Conservation (phyloP, 1,284 basidiomycete species). For the Coniophora puteana region DNA sequence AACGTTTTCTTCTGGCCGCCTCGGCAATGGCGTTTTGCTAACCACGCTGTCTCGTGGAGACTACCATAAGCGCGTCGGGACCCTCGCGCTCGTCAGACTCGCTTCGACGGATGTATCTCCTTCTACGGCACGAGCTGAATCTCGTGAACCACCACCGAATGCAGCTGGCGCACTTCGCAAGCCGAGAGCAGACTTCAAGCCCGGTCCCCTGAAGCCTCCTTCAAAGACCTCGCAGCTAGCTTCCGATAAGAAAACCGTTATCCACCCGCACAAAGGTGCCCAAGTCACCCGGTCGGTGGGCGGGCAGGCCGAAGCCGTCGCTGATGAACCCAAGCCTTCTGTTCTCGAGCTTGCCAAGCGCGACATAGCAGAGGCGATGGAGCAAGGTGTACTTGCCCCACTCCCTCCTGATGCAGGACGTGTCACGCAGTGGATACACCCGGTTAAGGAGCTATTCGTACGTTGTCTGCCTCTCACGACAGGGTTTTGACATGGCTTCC, state of each 20-base stretch:
- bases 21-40: conserved; percentile 2
- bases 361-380: conserved; percentile 61
- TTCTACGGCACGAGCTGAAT: conserved; percentile 12
- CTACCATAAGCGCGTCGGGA: conserved; percentile 8
- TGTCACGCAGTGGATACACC: conserved; percentile 56
- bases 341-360: conserved; percentile 49
- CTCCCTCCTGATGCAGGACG: conserved; percentile 58
- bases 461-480: conserved; percentile 18
- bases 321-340: conserved; percentile 19
- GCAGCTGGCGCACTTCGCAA: conserved; percentile 37
- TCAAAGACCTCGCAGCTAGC: conserved; percentile 17
- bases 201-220: conserved; percentile 56
- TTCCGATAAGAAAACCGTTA: conserved; percentile 10
- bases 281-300: conserved; percentile 24
- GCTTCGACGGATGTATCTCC: conserved; percentile 13
- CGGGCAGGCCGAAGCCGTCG: conserved; percentile 17
- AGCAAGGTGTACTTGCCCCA: conserved; percentile 63
- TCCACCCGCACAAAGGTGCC: conserved; percentile 7
- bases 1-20: conserved; percentile 1
- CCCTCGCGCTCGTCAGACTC: conserved; percentile 26
- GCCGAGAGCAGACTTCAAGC: conserved; percentile 58
- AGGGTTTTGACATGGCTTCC: conserved; percentile 5
- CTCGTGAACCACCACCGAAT: conserved; percentile 17
- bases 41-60: conserved; percentile 4
- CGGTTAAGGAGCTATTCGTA: conserved; percentile 67